phyloP scores from a whole-genome alignment of 2,329 filamentous ascomycete genomes.

The Fusarium sp. region DNA sequence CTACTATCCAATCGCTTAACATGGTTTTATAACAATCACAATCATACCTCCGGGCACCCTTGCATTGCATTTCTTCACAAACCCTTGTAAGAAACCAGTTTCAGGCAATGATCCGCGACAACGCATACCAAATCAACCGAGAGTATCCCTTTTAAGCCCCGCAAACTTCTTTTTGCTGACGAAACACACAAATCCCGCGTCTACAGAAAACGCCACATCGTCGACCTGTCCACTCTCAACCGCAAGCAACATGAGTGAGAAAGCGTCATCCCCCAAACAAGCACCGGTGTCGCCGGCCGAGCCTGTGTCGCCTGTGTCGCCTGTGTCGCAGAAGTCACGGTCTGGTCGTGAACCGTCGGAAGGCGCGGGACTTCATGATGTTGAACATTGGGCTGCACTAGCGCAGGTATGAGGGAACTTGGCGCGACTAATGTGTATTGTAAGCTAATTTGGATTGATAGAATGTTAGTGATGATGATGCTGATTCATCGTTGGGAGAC shows the following conservation, averaged over 20 bases:
- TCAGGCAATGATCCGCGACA: not conserved
- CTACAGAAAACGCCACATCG: not conserved
- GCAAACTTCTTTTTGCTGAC: not conserved
- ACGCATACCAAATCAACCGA: not conserved
- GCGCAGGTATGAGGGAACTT: not conserved
- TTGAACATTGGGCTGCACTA: conserved; percentile 11
- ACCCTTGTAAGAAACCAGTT: not conserved
- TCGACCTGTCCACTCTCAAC: not conserved
- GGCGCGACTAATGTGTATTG: accelerated
- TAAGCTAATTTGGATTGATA: not conserved
- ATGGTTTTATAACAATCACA: no score
- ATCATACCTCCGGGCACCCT: not conserved
- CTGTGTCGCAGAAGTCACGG: not conserved
- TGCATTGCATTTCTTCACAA: not conserved
- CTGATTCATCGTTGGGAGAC: conserved; percentile 17
- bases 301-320: not conserved
- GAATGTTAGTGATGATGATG: conserved; percentile 2
- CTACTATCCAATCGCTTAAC: no score
- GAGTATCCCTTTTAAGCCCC: not conserved
- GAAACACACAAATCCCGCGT: not conserved
- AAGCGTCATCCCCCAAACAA: not conserved
- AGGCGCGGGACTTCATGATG: conserved; percentile 4
- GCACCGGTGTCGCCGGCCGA: conserved; percentile 15
- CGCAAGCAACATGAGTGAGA: conserved; percentile 10
- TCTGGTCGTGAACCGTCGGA: not conserved